Evolutionary conservation across 768 basidiomycete genomes (phyloP).

Genomic region (Terana coerulea): DNA sequence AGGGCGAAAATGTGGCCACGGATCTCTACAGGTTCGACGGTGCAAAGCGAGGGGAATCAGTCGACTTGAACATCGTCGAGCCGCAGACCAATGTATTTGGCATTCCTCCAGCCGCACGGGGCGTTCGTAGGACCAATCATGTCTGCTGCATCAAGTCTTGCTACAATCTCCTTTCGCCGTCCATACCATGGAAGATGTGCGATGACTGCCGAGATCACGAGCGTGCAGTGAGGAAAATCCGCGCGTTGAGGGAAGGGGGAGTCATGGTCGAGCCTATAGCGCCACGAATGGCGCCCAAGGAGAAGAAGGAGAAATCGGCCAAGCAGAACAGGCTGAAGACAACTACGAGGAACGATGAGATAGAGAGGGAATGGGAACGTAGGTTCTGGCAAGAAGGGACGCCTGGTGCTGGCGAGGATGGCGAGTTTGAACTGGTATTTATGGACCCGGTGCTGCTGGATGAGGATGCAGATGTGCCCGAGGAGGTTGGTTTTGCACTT

Average conservation of each 20-base stretch:
- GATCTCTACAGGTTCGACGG: neutral
- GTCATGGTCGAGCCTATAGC: conserved; percentile 12
- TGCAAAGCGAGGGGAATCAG: neutral
- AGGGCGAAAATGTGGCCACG: neutral
- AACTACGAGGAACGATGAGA: neutral
- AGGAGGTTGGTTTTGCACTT: neutral
- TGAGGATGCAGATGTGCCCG: neutral
- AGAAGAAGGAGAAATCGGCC: conserved; percentile 7
- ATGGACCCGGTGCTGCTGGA: conserved; percentile 18
- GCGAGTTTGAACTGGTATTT: conserved; percentile 12
- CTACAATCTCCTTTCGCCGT: conserved; percentile 39
- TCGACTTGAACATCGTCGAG: neutral
- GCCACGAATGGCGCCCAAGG: conserved; percentile 2
- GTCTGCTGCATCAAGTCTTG: conserved; percentile 39
- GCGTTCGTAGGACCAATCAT: conserved; percentile 30
- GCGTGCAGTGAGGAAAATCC: conserved; percentile 27
- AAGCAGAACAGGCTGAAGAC: neutral
- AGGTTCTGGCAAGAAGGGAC: neutral
- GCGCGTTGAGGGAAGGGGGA: conserved; percentile 26
- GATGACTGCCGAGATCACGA: conserved; percentile 40
- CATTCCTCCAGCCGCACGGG: conserved; percentile 27
- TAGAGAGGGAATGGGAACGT: neutral
- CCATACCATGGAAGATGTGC: conserved; percentile 46
- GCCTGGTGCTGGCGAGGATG: neutral
- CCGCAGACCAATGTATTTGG: conserved; percentile 9